These are phyloP conservation scores for Cercospora sesami DNA, from an alignment of 2,329 filamentous ascomycete species.

Conservation along the genomic window DNA sequence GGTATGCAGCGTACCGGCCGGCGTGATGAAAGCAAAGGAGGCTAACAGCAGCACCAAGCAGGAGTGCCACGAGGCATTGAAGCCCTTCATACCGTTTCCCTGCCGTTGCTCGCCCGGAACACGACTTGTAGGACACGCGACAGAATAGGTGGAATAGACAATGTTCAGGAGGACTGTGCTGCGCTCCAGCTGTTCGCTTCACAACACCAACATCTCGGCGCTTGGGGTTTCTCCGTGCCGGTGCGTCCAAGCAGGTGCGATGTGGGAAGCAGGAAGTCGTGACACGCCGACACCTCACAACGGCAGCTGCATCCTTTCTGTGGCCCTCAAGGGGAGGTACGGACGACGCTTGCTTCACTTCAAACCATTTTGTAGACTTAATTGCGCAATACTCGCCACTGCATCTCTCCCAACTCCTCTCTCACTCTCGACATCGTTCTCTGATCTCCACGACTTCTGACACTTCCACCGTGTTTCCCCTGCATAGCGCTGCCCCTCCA, in stretches of 20 bases:
- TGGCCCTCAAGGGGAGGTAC: not conserved
- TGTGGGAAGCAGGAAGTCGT: not conserved
- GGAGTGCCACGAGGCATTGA: slow-evolving; percentile 58
- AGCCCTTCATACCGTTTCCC: slow-evolving; percentile 23
- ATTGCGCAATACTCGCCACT: not conserved
- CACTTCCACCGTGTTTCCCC: not conserved
- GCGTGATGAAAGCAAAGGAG: slow-evolving; percentile 61
- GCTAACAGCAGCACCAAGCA: slow-evolving; percentile 61
- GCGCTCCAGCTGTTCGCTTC: slow-evolving; percentile 1
- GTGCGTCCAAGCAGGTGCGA: not conserved
- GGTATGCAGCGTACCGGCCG: slow-evolving; percentile 59
- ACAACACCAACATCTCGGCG: not conserved
- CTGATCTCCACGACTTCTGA: not conserved
- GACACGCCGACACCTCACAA: not conserved
- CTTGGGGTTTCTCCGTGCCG: not conserved
- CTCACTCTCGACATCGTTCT: not conserved
- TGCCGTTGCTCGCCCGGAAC: slow-evolving; percentile 15
- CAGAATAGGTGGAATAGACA: not conserved
- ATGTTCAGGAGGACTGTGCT: not conserved
- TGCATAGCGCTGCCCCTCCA: slow-evolving; percentile 12
- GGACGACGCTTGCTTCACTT: not conserved
- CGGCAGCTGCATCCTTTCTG: not conserved
- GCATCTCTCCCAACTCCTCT: not conserved
- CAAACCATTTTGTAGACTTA: not conserved
- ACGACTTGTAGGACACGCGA: not conserved